Evolutionary conservation across 1,139 yeast genomes (phyloP).

Genomic region (Protomyces arabidopsidicola): DNA sequence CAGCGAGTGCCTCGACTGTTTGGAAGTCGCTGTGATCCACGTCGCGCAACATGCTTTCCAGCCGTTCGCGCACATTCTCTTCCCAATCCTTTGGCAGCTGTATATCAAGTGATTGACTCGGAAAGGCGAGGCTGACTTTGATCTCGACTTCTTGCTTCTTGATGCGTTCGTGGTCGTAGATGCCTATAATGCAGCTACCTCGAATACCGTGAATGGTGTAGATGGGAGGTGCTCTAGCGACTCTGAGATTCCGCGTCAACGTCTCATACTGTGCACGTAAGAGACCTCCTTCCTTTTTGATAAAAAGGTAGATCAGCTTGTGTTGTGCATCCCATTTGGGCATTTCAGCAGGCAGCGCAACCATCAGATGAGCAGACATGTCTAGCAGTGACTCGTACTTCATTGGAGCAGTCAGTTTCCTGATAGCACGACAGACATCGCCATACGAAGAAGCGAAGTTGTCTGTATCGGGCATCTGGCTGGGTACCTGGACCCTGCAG

Average conservation of each 20-base stretch:
- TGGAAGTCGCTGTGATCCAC: slow-evolving; percentile 5
- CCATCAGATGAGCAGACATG: background rate
- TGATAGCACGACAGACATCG: slow-evolving; percentile 7
- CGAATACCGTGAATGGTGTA: slow-evolving; percentile 4
- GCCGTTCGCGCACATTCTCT: background rate
- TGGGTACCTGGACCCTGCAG: background rate
- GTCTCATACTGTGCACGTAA: slow-evolving; percentile 2
- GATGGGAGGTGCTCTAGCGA: background rate
- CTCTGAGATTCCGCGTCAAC: background rate
- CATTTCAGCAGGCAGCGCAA: background rate
- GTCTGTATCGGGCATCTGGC: background rate
- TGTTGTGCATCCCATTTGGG: background rate
- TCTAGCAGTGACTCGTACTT: background rate
- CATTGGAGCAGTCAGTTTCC: background rate
- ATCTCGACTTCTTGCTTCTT: slow-evolving; percentile 13
- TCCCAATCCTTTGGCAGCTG: background rate
- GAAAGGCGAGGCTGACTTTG: background rate
- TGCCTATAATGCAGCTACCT: slow-evolving; percentile 13
- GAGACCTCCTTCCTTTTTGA: slow-evolving; percentile 16
- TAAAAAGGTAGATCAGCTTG: background rate
- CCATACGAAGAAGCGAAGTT: slow-evolving; percentile 14
- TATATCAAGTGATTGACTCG: background rate
- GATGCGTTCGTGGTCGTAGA: slow-evolving; percentile 14
- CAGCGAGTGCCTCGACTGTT: slow-evolving; percentile 24
- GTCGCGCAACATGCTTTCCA: background rate